Evolutionary conservation across 2,329 filamentous ascomycete genomes (phyloP).

Genomic region (Pyrenophora teres): DNA sequence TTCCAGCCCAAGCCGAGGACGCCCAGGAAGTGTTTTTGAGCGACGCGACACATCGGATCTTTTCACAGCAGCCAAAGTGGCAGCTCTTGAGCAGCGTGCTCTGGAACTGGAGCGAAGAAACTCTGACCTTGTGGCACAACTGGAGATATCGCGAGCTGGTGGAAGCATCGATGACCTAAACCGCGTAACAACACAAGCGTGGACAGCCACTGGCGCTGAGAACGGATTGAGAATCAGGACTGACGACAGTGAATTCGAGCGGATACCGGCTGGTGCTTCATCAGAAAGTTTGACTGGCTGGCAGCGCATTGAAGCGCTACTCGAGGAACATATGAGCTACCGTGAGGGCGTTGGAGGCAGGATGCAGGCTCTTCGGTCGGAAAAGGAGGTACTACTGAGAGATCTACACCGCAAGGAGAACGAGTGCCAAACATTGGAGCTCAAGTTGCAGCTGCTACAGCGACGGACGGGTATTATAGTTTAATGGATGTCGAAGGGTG

Average conservation of each 20-base stretch:
- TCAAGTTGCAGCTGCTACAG: conserved; percentile 42
- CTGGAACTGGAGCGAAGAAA: conserved; percentile 51
- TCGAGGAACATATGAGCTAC: conserved; percentile 48
- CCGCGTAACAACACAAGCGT: conserved; percentile 41
- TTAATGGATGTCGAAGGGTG: not conserved
- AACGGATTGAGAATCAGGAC: conserved; percentile 37
- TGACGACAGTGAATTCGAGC: conserved; percentile 38
- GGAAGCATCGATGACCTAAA: conserved; percentile 41
- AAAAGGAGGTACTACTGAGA: conserved; percentile 49
- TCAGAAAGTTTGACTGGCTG: conserved; percentile 30
- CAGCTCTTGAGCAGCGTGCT: conserved; percentile 50
- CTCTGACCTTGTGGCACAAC: conserved; percentile 40
- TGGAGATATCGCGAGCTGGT: conserved; percentile 35
- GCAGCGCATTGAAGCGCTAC: conserved; percentile 46
- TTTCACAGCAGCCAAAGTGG: conserved; percentile 49
- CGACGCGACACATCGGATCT: conserved; percentile 46
- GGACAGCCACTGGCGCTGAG: conserved; percentile 40
- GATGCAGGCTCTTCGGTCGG: conserved; percentile 46
- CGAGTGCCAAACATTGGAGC: conserved; percentile 46
- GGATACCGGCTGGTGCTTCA: conserved; percentile 18
- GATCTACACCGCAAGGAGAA: conserved; percentile 49
- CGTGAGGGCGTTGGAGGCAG: conserved; percentile 46
- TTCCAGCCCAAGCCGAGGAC: conserved; percentile 31
- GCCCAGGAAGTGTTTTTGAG: conserved; percentile 42
- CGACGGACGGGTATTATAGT: conserved; percentile 23